A percentile compares a stretch with the other conserved stretches of the same genome.
Evolutionary conservation across 345 rosid species (phyloP).

Genomic region (Citropsis articulata): DNA sequence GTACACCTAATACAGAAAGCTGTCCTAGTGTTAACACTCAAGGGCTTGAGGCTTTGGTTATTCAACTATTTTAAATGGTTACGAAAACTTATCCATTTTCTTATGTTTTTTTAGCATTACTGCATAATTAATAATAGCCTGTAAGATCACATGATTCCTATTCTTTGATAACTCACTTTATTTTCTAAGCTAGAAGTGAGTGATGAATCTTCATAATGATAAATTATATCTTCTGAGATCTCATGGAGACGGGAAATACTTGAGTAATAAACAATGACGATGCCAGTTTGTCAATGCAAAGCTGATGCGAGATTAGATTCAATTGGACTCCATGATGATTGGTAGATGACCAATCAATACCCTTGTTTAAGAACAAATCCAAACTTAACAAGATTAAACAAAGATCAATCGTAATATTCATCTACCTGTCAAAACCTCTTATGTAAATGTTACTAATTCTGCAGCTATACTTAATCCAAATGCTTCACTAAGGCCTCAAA

Average conservation of each 20-base stretch:
- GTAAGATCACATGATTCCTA: neutral
- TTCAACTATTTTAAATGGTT: neutral
- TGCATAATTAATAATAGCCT: neutral
- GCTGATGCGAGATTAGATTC: no score
- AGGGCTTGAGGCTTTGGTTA: slow-evolving; percentile 30
- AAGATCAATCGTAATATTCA: no score
- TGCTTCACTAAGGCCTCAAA: no score
- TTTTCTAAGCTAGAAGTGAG: neutral
- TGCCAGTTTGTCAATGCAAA: no score
- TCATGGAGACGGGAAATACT: neutral
- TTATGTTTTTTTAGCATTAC: neutral
- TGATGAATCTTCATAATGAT: neutral
- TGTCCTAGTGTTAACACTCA: slow-evolving; percentile 29
- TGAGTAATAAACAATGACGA: neutral
- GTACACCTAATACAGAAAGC: slow-evolving; percentile 37
- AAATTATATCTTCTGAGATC: neutral
- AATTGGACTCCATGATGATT: no score
- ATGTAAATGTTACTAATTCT: no score
- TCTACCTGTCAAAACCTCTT: no score
- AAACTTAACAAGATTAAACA: no score
- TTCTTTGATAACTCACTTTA: neutral
- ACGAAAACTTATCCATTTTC: neutral
- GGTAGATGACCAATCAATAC: no score
- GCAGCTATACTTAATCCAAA: no score
- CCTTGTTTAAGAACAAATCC: no score